Evolutionary conservation across 1,139 yeast species (phyloP).

Genomic region (Debaryomyces sp.): DNA sequence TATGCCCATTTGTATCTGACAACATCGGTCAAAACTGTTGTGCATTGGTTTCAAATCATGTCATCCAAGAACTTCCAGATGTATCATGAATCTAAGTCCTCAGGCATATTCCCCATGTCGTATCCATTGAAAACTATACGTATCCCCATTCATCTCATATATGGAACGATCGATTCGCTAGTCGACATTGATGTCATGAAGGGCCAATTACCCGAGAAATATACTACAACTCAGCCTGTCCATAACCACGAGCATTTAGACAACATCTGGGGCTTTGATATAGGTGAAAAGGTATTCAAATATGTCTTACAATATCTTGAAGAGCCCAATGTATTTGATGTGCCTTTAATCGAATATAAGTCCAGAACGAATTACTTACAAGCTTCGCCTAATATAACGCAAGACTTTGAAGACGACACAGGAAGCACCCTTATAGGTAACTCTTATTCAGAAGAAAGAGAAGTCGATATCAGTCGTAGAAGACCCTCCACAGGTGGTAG

Average conservation of each 20-base stretch:
- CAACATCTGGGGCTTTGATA: conserved; percentile 82
- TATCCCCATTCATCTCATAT: conserved; percentile 73
- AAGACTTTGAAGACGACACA: not conserved
- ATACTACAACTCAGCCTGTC: conserved; percentile 49
- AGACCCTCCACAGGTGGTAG: conserved; percentile 21
- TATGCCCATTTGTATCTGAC: conserved; percentile 88
- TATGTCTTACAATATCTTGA: conserved; percentile 51
- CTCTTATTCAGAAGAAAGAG: not conserved
- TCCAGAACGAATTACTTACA: not conserved
- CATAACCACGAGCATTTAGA: conserved; percentile 83
- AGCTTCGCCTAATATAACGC: not conserved
- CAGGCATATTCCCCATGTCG: conserved; percentile 42
- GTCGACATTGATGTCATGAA: conserved; percentile 82
- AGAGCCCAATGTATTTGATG: not conserved
- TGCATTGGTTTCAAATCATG: conserved; percentile 96
- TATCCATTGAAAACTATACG: conserved; percentile 59
- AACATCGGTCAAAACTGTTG: conserved; percentile 88
- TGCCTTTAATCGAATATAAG: not conserved
- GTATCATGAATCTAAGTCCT: conserved; percentile 65
- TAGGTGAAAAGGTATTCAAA: conserved; percentile 44
- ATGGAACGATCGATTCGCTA: conserved; percentile 79
- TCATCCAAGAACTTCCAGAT: conserved; percentile 80
- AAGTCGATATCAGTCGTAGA: conserved; percentile 9
- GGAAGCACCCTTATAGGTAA: not conserved
- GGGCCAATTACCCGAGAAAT: conserved; percentile 46